Conservation (phyloP, 2,329 filamentous ascomycete species). For the Talaromyces sp. region DNA sequence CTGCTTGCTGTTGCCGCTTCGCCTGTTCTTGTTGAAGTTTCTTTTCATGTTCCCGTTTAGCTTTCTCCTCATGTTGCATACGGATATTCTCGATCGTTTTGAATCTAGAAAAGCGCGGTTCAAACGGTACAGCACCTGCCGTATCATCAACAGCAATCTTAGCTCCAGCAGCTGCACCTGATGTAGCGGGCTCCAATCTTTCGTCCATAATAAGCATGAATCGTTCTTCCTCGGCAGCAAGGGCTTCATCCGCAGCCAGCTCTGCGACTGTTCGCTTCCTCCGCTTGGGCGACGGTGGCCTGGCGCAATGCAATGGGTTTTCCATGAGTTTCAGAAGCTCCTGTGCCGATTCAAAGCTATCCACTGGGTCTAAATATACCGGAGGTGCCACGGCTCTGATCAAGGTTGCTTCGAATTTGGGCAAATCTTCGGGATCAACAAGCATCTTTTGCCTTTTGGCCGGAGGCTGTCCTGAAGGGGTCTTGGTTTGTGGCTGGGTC, state of each 20-base stretch:
- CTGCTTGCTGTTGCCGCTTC: conserved; percentile 49
- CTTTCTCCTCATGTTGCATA: conserved; percentile 70
- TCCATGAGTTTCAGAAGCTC: conserved; percentile 68
- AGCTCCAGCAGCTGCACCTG: conserved; percentile 57
- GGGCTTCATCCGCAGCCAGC: conserved; percentile 89
- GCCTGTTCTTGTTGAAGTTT: conserved; percentile 51
- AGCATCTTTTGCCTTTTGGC: conserved; percentile 74
- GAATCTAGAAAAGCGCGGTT: conserved; percentile 84
- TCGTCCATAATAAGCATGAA: conserved; percentile 94
- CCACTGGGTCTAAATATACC: conserved; percentile 74
- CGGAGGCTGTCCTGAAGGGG: conserved; percentile 51
- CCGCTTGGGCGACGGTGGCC: conserved; percentile 79
- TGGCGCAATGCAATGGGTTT: conserved; percentile 73
- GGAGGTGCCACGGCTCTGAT: conserved; percentile 71
- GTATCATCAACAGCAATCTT: conserved; percentile 70
- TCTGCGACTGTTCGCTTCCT: conserved; percentile 93
- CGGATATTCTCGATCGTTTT: conserved; percentile 87
- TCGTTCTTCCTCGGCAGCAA: conserved; percentile 82
- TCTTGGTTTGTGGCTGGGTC: conserved; percentile 51
- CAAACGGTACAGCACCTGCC: conserved; percentile 70
- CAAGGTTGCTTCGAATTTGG: conserved; percentile 73
- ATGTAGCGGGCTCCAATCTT: conserved; percentile 63
- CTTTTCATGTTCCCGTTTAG: conserved; percentile 48
- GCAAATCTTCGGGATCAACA: conserved; percentile 70
- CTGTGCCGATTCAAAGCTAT: conserved; percentile 66